Conservation (phyloP, 495 filamentous ascomycete genomes). For the Hyaloscypha finlandica region DNA sequence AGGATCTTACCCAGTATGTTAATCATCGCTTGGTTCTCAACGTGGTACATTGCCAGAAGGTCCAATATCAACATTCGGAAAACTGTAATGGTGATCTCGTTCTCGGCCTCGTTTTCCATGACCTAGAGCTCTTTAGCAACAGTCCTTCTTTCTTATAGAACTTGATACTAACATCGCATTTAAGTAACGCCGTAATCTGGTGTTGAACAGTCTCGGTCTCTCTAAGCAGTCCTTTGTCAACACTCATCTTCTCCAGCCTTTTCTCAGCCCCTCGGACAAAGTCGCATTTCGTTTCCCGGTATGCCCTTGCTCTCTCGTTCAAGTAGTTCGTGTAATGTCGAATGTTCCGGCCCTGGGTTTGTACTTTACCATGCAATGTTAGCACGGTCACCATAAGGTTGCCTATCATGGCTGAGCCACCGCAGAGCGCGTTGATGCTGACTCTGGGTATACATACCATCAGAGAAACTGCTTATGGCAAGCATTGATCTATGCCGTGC, state of each 20-base stretch:
- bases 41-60: slow-evolving; percentile 85
- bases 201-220: slow-evolving; percentile 92
- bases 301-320: slow-evolving; percentile 77
- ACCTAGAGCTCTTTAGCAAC: slow-evolving; percentile 54
- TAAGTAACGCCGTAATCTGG: slow-evolving; percentile 81
- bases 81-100: slow-evolving; percentile 95
- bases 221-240: slow-evolving; percentile 90
- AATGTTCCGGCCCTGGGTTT: slow-evolving; percentile 94
- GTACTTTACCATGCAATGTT: slow-evolving; percentile 58
- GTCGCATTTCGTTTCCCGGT: slow-evolving; percentile 80
- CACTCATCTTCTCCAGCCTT: slow-evolving; percentile 78
- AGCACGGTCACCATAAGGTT: slow-evolving; percentile 27
- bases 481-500: slow-evolving; percentile 81
- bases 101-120: slow-evolving; percentile 85
- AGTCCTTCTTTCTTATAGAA: background rate
- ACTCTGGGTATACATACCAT: slow-evolving; percentile 62
- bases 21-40: slow-evolving; percentile 97
- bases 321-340: slow-evolving; percentile 89
- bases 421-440: background rate
- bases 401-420: slow-evolving; percentile 19
- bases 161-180: slow-evolving; percentile 73
- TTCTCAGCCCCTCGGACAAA: slow-evolving; percentile 84
- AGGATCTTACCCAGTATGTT: slow-evolving; percentile 80
- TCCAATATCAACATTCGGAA: slow-evolving; percentile 92
- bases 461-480: slow-evolving; percentile 86